These are phyloP conservation scores for Erodium texanum DNA, from an alignment of 441 rosid species.

Conservation along the genomic window DNA sequence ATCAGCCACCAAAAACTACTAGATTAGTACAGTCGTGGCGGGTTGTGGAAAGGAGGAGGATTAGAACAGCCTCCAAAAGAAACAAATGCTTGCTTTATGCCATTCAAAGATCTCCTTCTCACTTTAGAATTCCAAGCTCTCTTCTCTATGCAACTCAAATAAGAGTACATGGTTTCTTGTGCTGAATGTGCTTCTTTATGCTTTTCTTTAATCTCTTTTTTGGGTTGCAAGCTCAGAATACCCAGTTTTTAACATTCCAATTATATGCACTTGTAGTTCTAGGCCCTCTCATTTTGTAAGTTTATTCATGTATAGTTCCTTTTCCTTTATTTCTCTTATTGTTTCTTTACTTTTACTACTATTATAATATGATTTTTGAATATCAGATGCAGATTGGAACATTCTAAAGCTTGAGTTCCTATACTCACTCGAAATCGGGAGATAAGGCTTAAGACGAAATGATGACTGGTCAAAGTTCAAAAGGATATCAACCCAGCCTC, in stretches of 20 bases:
- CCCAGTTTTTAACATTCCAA: conserved; percentile 28
- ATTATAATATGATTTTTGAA: conserved; percentile 17
- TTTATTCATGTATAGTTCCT: conserved; percentile 28
- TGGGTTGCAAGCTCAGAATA: conserved; percentile 22
- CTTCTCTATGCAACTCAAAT: conserved; percentile 47
- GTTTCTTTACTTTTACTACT: conserved; percentile 21
- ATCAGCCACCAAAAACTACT: conserved; percentile 16
- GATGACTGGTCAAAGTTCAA: conserved; percentile 27
- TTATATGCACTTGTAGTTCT: conserved; percentile 23
- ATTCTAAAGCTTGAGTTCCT: conserved; percentile 33
- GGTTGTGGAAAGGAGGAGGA: conserved; percentile 32
- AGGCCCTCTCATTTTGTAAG: conserved; percentile 11
- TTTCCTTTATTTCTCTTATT: conserved; percentile 32
- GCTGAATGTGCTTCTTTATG: conserved; percentile 46
- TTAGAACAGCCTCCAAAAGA: conserved; percentile 39
- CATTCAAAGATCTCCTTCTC: conserved; percentile 40
- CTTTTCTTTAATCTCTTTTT: conserved; percentile 28
- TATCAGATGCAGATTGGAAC: conserved; percentile 51
- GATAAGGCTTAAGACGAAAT: conserved; percentile 19
- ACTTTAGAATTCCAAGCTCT: conserved; percentile 69
- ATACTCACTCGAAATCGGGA: conserved; percentile 15
- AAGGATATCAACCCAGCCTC: conserved; percentile 10
- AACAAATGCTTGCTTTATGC: conserved; percentile 57
- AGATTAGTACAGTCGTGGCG: conserved; percentile 10
- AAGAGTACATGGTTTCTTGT: conserved; percentile 41